Conservation (phyloP, 345 rosid genomes). For the Clarkia xantiana region DNA sequence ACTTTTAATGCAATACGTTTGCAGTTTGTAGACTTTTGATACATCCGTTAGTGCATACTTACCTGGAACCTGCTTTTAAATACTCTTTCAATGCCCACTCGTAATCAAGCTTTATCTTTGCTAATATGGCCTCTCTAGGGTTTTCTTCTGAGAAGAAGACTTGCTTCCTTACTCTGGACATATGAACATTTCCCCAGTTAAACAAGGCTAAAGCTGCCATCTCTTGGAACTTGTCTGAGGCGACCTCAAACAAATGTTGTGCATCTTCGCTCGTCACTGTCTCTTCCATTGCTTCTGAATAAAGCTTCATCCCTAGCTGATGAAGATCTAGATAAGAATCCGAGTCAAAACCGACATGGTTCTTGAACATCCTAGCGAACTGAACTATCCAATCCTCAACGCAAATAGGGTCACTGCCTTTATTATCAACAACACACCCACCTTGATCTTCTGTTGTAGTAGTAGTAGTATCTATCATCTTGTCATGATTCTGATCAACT, state of each 20-base stretch:
- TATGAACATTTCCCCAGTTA: conserved; percentile 94
- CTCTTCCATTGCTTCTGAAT: conserved; percentile 92
- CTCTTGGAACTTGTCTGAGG: conserved; percentile 90
- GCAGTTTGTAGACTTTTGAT: no score
- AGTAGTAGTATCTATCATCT: no score
- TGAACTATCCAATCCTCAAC: conserved; percentile 78
- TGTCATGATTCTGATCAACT: no score
- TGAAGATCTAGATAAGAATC: conserved; percentile 90
- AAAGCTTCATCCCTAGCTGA: conserved; percentile 81
- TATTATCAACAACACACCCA: background rate
- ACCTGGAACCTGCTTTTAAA: conserved; percentile 47
- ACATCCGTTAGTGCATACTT: no score
- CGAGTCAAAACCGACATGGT: conserved; percentile 93
- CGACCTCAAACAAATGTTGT: conserved; percentile 69
- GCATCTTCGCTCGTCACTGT: conserved; percentile 74
- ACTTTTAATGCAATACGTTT: no score
- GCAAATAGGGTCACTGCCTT: conserved; percentile 24
- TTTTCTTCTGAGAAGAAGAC: conserved; percentile 52
- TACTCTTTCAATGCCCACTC: conserved; percentile 76
- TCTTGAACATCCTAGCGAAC: conserved; percentile 83
- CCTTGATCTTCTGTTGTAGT: conserved; percentile 15
- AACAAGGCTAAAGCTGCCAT: conserved; percentile 91
- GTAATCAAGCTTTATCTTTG: conserved; percentile 37
- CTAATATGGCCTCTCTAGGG: conserved; percentile 45
- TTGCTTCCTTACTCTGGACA: conserved; percentile 77